These are phyloP conservation scores for Xylariomycetidae sp. DNA, from an alignment of 2,329 filamentous ascomycete genomes.

Conservation along the genomic window DNA sequence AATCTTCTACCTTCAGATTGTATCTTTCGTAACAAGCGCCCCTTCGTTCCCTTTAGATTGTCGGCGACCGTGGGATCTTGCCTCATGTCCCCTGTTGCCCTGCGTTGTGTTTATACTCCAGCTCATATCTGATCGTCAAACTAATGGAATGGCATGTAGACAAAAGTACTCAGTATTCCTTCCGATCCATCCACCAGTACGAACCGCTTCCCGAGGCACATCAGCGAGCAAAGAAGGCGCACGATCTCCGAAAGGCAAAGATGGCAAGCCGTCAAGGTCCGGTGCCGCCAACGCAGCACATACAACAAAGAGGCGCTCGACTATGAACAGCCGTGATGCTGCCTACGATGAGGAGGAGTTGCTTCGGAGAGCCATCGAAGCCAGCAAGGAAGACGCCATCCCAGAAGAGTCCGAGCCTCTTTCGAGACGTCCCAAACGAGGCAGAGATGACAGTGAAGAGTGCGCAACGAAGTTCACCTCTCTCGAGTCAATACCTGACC, in stretches of 20 bases:
- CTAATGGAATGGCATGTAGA: slow-evolving; percentile 40
- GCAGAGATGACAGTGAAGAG: slow-evolving; percentile 90
- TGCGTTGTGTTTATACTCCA: neutral
- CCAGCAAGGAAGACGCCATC: slow-evolving; percentile 77
- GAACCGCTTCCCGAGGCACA: slow-evolving; percentile 53
- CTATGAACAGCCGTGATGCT: slow-evolving; percentile 94
- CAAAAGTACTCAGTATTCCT: slow-evolving; percentile 63
- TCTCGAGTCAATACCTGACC: slow-evolving; percentile 18
- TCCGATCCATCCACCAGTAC: slow-evolving; percentile 51
- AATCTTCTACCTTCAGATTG: too few relatives aligned
- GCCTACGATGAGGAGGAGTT: slow-evolving; percentile 95
- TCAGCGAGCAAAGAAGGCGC: slow-evolving; percentile 60
- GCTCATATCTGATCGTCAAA: slow-evolving; percentile 5
- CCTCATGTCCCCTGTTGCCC: slow-evolving; percentile 9
- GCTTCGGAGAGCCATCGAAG: slow-evolving; percentile 82
- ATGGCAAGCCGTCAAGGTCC: slow-evolving; percentile 50
- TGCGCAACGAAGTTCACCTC: slow-evolving; percentile 43
- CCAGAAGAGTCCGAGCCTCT: slow-evolving; percentile 45
- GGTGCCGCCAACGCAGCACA: slow-evolving; percentile 35
- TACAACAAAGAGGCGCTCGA: slow-evolving; percentile 78
- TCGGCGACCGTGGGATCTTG: too few relatives aligned
- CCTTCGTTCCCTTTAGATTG: too few relatives aligned
- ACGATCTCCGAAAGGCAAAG: slow-evolving; percentile 47
- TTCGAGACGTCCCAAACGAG: slow-evolving; percentile 69
- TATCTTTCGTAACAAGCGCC: slow-evolving; percentile 20